phyloP scores from a whole-genome alignment of 768 basidiomycete species.

The Gymnopilus dilepis region DNA sequence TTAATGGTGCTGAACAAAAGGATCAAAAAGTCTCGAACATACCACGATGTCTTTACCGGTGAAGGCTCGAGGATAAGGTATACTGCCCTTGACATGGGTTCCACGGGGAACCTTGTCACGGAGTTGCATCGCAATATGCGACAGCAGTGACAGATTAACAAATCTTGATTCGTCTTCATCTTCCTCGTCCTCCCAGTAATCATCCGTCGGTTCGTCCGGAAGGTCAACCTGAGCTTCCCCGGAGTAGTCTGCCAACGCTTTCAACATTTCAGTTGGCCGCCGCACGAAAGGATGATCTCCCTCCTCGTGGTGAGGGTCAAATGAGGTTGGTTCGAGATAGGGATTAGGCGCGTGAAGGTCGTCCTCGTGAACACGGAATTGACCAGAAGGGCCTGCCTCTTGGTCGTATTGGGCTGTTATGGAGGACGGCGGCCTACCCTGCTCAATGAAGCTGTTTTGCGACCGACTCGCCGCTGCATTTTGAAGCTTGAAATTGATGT shows the following conservation, averaged over 20 bases:
- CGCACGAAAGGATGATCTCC: slow-evolving; percentile 27
- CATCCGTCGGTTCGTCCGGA: slow-evolving; percentile 45
- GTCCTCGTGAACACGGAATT: slow-evolving; percentile 13
- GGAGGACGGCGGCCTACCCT: slow-evolving; percentile 5
- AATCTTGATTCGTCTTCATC: slow-evolving; percentile 68
- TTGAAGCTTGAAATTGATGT: slow-evolving; percentile 20
- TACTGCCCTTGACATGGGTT: slow-evolving; percentile 90
- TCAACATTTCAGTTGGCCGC: slow-evolving; percentile 43
- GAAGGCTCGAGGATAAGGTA: slow-evolving; percentile 88
- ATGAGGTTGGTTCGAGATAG: slow-evolving; percentile 6
- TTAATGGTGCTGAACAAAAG: neutral
- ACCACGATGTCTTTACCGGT: slow-evolving; percentile 96
- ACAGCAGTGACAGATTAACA: slow-evolving; percentile 87
- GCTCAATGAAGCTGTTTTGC: slow-evolving; percentile 21
- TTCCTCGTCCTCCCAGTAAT: slow-evolving; percentile 65
- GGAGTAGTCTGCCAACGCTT: slow-evolving; percentile 39
- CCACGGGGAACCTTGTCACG: slow-evolving; percentile 89
- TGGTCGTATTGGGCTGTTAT: neutral
- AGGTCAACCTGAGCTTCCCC: slow-evolving; percentile 28
- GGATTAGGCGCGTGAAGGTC: slow-evolving; percentile 23
- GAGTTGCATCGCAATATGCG: slow-evolving; percentile 87
- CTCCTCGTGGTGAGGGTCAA: slow-evolving; percentile 12
- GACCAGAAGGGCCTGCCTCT: slow-evolving; percentile 16
- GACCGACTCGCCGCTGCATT: slow-evolving; percentile 18
- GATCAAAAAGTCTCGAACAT: slow-evolving; percentile 35